Evolutionary conservation across 2,329 filamentous ascomycete genomes (phyloP).

Genomic region (Xylariales sp.): DNA sequence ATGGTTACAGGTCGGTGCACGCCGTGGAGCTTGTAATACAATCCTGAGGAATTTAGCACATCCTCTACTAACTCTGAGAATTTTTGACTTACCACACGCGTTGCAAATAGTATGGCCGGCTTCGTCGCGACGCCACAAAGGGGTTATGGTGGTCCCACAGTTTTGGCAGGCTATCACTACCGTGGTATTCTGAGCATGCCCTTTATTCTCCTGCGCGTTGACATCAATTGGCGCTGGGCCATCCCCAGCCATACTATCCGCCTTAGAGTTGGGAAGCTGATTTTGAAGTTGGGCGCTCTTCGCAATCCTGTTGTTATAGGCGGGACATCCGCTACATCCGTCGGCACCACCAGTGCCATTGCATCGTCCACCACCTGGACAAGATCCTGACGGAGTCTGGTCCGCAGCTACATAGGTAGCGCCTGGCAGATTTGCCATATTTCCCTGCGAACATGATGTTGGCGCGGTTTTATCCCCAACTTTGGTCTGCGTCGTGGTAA

Average conservation of each 20-base stretch:
- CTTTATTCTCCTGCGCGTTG: slow-evolving; percentile 57
- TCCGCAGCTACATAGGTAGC: slow-evolving; percentile 83
- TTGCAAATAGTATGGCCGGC: slow-evolving; percentile 98
- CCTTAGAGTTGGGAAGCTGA: slow-evolving; percentile 49
- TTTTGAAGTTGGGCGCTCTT: slow-evolving; percentile 80
- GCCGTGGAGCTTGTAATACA: slow-evolving; percentile 97
- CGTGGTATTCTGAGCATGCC: slow-evolving; percentile 61
- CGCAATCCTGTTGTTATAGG: slow-evolving; percentile 95
- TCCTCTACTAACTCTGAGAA: background rate
- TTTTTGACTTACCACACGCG: slow-evolving; percentile 81
- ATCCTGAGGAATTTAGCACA: slow-evolving; percentile 65
- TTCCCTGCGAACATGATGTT: slow-evolving; percentile 54
- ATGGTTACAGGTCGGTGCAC: slow-evolving; percentile 95
- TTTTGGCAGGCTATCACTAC: slow-evolving; percentile 95
- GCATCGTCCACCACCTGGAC: slow-evolving; percentile 92
- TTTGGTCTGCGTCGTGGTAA: slow-evolving; percentile 59
- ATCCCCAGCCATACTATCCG: slow-evolving; percentile 46
- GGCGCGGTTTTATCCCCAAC: slow-evolving; percentile 55
- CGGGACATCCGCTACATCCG: slow-evolving; percentile 94
- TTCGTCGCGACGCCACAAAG: slow-evolving; percentile 94
- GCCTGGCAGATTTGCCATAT: slow-evolving; percentile 55
- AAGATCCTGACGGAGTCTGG: slow-evolving; percentile 83
- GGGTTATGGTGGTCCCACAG: slow-evolving; percentile 95
- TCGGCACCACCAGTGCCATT: slow-evolving; percentile 97
- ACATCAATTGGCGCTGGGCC: slow-evolving; percentile 61